Percentiles rank a stretch among this genome's conserved stretches.
Conservation (phyloP, 495 filamentous ascomycete genomes). For the Amniculicola lignicola region DNA sequence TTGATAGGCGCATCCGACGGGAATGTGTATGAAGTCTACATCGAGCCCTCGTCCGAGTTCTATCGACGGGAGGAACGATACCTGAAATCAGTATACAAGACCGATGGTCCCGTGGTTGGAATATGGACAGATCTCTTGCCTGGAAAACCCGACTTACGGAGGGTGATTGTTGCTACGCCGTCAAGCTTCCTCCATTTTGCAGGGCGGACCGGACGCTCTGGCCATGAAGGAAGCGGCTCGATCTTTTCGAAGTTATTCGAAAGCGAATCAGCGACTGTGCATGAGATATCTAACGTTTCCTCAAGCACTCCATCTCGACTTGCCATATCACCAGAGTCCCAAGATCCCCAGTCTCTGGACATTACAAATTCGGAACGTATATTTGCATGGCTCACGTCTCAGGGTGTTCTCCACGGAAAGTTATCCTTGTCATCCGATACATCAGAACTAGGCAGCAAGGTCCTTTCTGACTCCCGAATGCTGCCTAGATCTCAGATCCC, state of each 20-base stretch:
- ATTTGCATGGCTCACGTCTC: conserved; percentile 85
- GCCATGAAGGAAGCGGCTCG: conserved; percentile 74
- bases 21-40: conserved; percentile 91
- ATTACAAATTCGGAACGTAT: conserved; percentile 57
- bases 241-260: conserved; percentile 89
- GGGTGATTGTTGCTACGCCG: conserved; percentile 74
- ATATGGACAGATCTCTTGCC: conserved; percentile 73
- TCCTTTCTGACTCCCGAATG: conserved; percentile 70
- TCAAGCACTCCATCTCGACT: conserved; percentile 60
- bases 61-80: conserved; percentile 94
- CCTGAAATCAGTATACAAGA: conserved; percentile 72
- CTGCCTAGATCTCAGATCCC: conserved; percentile 69
- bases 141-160: conserved; percentile 62
- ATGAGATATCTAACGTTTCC: conserved; percentile 61
- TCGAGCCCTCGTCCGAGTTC: conserved; percentile 90
- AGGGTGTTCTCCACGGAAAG: conserved; percentile 84
- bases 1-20: conserved; percentile 87
- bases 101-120: conserved; percentile 76
- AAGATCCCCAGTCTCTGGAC: conserved; percentile 49
- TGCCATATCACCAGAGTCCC: conserved; percentile 69
- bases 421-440: conserved; percentile 49
- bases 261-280: conserved; percentile 67
- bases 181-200: conserved; percentile 71
- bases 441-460: conserved; percentile 58
- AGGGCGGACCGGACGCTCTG: conserved; percentile 68